phyloP scores from a whole-genome alignment of 441 rosid genomes.

The Eutrema salsugineum region DNA sequence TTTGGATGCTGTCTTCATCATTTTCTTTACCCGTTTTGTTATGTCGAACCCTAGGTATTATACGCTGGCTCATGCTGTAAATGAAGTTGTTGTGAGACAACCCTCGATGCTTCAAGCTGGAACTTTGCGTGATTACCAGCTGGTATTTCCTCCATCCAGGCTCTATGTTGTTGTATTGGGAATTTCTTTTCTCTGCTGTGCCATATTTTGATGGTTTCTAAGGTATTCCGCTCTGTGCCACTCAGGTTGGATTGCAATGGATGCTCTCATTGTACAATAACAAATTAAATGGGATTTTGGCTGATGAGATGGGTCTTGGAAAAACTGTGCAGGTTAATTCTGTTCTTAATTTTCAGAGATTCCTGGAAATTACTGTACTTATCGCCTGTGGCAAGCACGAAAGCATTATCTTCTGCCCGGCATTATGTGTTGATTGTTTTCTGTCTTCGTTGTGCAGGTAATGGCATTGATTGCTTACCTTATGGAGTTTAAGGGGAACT shows the following conservation, averaged over 20 bases:
- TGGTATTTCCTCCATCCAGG: constrained; percentile 56
- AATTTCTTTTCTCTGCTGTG: constrained; percentile 2
- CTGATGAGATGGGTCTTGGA: constrained; percentile 99
- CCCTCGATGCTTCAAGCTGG: constrained; percentile 98
- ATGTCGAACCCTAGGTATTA: constrained; percentile 64
- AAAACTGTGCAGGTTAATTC: constrained; percentile 95
- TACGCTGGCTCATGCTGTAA: constrained; percentile 98
- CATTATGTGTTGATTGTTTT: background rate
- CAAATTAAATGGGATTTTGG: constrained; percentile 98
- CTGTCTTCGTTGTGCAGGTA: constrained; percentile 50
- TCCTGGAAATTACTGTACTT: constrained; percentile 9
- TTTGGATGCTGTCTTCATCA: background rate
- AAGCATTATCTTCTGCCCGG: background rate
- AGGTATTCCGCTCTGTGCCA: constrained; percentile 12
- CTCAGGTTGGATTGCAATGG: constrained; percentile 99
- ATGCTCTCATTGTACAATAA: constrained; percentile 99
- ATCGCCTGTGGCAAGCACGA: background rate
- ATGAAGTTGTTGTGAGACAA: constrained; percentile 85
- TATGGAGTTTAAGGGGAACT: constrained; percentile 99
- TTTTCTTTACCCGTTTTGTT: constrained; percentile 9
- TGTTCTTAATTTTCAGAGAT: constrained; percentile 12
- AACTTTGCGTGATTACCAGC: constrained; percentile 98
- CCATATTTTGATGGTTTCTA: constrained; percentile 6
- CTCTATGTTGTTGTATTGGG: constrained; percentile 7
- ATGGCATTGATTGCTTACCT: constrained; percentile 99